A percentile compares a stretch with the other conserved stretches of the same genome.
Conservation (phyloP, 768 basidiomycete species). For the Paxillus rubicundulus region DNA sequence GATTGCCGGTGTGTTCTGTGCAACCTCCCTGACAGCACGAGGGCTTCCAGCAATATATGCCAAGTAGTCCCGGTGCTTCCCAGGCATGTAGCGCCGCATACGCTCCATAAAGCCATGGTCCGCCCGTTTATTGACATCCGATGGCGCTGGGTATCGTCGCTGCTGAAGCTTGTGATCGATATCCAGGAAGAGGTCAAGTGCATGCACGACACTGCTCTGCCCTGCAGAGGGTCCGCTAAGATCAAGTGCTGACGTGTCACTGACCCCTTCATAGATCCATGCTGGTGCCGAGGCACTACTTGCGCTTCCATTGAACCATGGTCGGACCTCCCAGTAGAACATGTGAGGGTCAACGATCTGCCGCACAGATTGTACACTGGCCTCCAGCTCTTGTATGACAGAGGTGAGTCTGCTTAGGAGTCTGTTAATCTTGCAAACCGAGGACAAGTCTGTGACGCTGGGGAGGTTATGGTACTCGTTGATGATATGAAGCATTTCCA, state of each 20-base stretch:
- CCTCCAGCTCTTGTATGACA: slow-evolving; percentile 72
- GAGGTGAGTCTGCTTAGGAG: slow-evolving; percentile 67
- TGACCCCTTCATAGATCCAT: slow-evolving; percentile 82
- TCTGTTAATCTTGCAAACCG: slow-evolving; percentile 63
- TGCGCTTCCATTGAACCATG: slow-evolving; percentile 88
- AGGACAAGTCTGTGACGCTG: slow-evolving; percentile 58
- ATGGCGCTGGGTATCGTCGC: slow-evolving; percentile 65
- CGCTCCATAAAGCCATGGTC: slow-evolving; percentile 85
- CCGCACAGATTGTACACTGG: slow-evolving; percentile 66
- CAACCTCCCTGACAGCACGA: slow-evolving; percentile 62
- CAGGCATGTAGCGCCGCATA: slow-evolving; percentile 96
- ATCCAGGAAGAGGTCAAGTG: slow-evolving; percentile 81
- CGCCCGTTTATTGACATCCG: slow-evolving; percentile 60
- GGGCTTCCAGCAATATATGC: slow-evolving; percentile 57
- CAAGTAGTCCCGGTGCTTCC: slow-evolving; percentile 84
- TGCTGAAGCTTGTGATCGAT: slow-evolving; percentile 83
- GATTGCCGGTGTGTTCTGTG: slow-evolving; percentile 52
- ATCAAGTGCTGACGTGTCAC: slow-evolving; percentile 54
- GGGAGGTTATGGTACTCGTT: slow-evolving; percentile 81
- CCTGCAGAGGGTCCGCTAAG: slow-evolving; percentile 91
- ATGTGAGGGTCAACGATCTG: slow-evolving; percentile 75
- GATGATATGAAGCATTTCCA: slow-evolving; percentile 83
- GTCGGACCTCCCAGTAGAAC: slow-evolving; percentile 88
- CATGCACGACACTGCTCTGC: slow-evolving; percentile 89
- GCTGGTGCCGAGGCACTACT: slow-evolving; percentile 47